These are phyloP conservation scores for Aureobasidium sp. DNA, from an alignment of 2,329 filamentous ascomycete genomes.

Conservation along the genomic window DNA sequence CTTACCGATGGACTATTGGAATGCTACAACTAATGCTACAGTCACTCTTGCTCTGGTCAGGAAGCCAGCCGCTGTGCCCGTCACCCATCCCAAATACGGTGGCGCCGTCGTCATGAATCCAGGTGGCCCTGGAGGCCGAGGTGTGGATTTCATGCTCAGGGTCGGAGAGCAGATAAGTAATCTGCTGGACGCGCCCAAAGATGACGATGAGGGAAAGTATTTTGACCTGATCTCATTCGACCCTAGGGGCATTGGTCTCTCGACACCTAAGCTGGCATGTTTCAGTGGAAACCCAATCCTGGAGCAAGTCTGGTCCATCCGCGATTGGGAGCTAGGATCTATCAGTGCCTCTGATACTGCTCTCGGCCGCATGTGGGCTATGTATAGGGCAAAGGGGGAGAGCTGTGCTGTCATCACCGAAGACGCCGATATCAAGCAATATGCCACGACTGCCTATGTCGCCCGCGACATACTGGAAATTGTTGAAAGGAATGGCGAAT, in stretches of 20 bases:
- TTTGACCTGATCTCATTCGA: conserved; percentile 38
- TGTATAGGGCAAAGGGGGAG: background rate
- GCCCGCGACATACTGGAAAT: conserved; percentile 44
- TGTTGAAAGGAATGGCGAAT: conserved; percentile 35
- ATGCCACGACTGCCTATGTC: conserved; percentile 41
- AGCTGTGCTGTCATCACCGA: background rate
- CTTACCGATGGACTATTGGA: conserved; percentile 41
- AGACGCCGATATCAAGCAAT: conserved; percentile 29
- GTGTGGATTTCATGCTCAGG: no score
- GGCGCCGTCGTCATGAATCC: conserved; percentile 43
- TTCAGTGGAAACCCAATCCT: conserved; percentile 24
- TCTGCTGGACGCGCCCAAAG: conserved; percentile 28
- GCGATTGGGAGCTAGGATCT: conserved; percentile 25
- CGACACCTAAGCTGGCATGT: conserved; percentile 28
- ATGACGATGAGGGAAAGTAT: conserved; percentile 17
- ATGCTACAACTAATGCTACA: conserved; percentile 26
- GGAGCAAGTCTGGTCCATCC: background rate
- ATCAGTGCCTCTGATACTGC: conserved; percentile 34
- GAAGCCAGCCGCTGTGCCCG: conserved; percentile 36
- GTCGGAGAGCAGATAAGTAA: conserved; percentile 32
- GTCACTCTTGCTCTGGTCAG: conserved; percentile 40
- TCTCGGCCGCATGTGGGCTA: conserved; percentile 19
- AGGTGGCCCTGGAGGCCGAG: conserved; percentile 42
- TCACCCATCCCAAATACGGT: conserved; percentile 39
- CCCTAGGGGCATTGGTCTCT: conserved; percentile 36